Conservation (phyloP, 176 grass and related monocot genomes). For the Eragrostis curvula region DNA sequence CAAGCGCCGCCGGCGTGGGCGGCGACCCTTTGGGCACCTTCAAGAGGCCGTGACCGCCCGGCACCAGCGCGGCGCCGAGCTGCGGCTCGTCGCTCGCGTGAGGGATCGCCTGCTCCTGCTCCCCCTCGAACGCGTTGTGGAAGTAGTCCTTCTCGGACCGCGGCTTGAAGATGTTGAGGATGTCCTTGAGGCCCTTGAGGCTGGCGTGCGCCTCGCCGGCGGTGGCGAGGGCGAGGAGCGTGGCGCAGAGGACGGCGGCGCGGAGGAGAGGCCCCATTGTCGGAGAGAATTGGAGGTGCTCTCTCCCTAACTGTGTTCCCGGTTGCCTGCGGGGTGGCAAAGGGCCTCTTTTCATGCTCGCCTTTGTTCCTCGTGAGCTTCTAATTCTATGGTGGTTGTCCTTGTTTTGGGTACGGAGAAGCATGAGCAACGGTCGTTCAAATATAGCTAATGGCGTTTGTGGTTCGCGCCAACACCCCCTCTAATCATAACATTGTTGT, state of each 20-base stretch:
- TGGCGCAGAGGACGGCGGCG: neutral
- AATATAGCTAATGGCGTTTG: slow-evolving; percentile 43
- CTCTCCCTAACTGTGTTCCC: too few species aligned
- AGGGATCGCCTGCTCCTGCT: neutral
- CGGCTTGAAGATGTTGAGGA: slow-evolving; percentile 49
- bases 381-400: slow-evolving; percentile 32
- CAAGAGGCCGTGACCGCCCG: slow-evolving; percentile 23
- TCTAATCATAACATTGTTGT: neutral
- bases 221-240: slow-evolving; percentile 32
- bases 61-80: neutral
- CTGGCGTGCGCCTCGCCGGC: neutral
- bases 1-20: slow-evolving; percentile 30
- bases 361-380: neutral
- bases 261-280: slow-evolving; percentile 41
- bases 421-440: slow-evolving; percentile 32
- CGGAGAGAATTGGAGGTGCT: neutral
- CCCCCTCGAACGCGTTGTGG: slow-evolving; percentile 34
- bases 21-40: slow-evolving; percentile 16
- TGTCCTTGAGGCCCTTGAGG: neutral
- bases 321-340: neutral
- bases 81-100: slow-evolving; percentile 19
- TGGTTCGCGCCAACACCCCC: slow-evolving; percentile 26
- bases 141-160: slow-evolving; percentile 41
- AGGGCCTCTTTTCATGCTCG: slow-evolving; percentile 9
- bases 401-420: slow-evolving; percentile 35